Percentiles rank a stretch among this genome's conserved stretches.
These are phyloP conservation scores for Pochonia chlamydosporia DNA, from an alignment of 2,329 filamentous ascomycete species.

Conservation along the genomic window DNA sequence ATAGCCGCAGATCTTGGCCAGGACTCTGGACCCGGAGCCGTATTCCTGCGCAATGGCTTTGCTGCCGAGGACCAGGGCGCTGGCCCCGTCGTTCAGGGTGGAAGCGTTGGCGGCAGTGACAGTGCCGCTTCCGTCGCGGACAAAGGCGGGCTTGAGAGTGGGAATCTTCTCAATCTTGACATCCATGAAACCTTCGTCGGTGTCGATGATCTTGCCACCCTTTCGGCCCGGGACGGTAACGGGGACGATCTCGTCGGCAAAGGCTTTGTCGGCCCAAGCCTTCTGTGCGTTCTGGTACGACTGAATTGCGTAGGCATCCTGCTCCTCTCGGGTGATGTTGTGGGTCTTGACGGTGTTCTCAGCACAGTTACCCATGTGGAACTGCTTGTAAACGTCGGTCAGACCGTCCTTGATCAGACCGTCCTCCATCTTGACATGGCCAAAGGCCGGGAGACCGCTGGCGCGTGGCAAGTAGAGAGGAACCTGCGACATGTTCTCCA, in stretches of 20 bases:
- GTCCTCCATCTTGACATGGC: slow-evolving; percentile 82
- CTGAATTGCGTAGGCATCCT: slow-evolving; percentile 85
- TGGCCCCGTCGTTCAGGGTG: slow-evolving; percentile 90
- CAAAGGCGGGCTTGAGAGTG: slow-evolving; percentile 84
- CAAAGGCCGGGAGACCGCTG: slow-evolving; percentile 78
- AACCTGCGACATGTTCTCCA: slow-evolving; percentile 96
- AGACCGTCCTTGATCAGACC: slow-evolving; percentile 91
- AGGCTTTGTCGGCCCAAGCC: slow-evolving; percentile 77
- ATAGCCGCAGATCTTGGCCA: slow-evolving; percentile 80
- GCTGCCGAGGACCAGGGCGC: slow-evolving; percentile 79
- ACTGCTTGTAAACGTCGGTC: slow-evolving; percentile 93
- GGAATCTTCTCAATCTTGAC: slow-evolving; percentile 82
- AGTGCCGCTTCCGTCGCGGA: slow-evolving; percentile 77
- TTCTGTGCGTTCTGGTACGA: slow-evolving; percentile 86
- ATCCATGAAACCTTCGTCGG: slow-evolving; percentile 85
- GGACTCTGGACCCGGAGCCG: slow-evolving; percentile 68
- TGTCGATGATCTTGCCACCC: slow-evolving; percentile 70
- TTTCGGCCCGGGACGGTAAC: slow-evolving; percentile 82
- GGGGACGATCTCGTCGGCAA: slow-evolving; percentile 83
- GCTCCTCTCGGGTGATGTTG: slow-evolving; percentile 72
- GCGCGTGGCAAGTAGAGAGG: slow-evolving; percentile 85
- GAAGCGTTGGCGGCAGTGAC: slow-evolving; percentile 94
- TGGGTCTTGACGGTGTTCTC: slow-evolving; percentile 91
- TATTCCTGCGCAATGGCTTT: slow-evolving; percentile 76
- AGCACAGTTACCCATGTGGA: slow-evolving; percentile 97